A percentile compares a stretch with the other conserved stretches of the same genome.
Conservation (phyloP, 306 rosid genomes). For the Benincasa hispida region DNA sequence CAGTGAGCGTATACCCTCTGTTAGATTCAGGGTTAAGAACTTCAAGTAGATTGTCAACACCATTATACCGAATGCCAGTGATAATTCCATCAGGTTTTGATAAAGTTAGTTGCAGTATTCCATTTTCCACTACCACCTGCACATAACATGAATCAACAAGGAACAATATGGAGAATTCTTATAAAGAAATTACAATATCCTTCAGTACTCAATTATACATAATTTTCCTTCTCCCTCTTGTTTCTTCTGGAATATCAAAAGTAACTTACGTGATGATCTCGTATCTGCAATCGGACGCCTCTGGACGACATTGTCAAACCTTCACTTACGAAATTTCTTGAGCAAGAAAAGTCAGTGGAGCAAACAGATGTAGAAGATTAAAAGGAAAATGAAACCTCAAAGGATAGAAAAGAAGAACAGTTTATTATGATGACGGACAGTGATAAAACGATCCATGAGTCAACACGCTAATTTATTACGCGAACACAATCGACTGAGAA, state of each 20-base stretch:
- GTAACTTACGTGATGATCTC: constrained; percentile 48
- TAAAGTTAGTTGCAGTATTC: constrained; percentile 69
- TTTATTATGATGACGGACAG: background rate
- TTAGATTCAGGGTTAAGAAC: constrained; percentile 65
- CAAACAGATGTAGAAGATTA: background rate
- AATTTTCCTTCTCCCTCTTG: background rate
- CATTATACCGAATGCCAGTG: constrained; percentile 62
- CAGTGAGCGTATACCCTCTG: constrained; percentile 48
- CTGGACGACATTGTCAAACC: constrained; percentile 36
- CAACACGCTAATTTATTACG: no score
- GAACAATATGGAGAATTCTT: background rate
- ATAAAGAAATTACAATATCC: background rate
- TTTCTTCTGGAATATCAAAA: background rate
- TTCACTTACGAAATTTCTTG: background rate
- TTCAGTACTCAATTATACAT: background rate
- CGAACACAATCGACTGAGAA: no score
- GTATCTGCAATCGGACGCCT: constrained; percentile 49
- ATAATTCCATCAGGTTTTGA: constrained; percentile 82
- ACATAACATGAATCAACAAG: background rate
- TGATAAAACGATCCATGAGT: no score
- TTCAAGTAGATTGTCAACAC: constrained; percentile 80
- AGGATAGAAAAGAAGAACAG: background rate
- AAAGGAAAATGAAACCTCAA: background rate
- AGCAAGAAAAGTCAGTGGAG: background rate
- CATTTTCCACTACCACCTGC: constrained; percentile 96